Evolutionary conservation across 495 filamentous ascomycete species (phyloP).

Genomic region (Trichoderma asperelloides): DNA sequence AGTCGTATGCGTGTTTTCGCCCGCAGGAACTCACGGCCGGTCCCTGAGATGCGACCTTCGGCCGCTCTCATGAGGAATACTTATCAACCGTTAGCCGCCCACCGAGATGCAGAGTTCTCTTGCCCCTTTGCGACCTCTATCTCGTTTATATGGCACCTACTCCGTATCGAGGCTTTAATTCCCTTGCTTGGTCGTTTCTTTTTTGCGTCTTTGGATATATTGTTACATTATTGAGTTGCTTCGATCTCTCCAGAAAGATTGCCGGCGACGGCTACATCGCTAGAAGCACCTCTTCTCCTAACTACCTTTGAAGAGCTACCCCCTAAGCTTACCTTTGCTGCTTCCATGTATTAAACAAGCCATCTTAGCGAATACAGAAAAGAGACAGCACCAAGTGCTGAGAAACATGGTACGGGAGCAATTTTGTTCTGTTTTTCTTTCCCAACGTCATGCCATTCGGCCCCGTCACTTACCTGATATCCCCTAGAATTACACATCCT

Average conservation of each 20-base stretch:
- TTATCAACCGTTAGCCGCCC: slow-evolving; percentile 7
- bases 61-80: background rate
- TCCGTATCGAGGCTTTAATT: background rate
- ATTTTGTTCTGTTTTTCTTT: background rate
- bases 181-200: background rate
- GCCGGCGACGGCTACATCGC: background rate
- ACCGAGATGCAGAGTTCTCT: slow-evolving; percentile 2
- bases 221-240: background rate
- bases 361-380: background rate
- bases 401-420: background rate
- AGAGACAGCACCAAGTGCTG: background rate
- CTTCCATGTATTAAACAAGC: background rate
- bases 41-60: background rate
- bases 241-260: background rate
- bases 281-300: background rate
- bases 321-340: background rate
- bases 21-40: background rate
- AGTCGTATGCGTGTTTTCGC: slow-evolving; percentile 3
- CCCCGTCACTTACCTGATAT: slow-evolving; percentile 18
- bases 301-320: background rate
- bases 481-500: slow-evolving; percentile 7
- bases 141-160: background rate
- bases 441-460: slow-evolving; percentile 1
- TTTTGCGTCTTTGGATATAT: background rate
- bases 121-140: slow-evolving; percentile 1